Conservation (phyloP, 169 alveolate species). For the Plasmodium vinckei region DNA sequence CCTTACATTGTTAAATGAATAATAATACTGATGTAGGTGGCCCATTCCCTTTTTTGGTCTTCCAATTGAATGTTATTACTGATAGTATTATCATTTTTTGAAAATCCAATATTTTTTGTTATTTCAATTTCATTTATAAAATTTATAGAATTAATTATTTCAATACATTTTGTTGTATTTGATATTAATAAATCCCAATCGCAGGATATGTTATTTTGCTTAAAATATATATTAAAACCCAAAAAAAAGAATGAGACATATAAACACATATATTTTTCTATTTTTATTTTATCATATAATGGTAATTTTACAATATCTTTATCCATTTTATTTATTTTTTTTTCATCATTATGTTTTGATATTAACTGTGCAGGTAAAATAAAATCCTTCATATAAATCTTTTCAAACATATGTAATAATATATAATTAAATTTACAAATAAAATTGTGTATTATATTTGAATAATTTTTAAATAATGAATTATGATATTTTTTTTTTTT, state of each 20-base stretch:
- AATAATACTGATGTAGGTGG: not conserved
- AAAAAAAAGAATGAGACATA: constrained; percentile 61
- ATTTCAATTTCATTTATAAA: constrained; percentile 72
- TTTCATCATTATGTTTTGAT: constrained; percentile 19
- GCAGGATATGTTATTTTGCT: constrained; percentile 4
- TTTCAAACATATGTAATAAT: constrained; percentile 25
- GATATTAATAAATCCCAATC: constrained; percentile 41
- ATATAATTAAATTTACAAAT: constrained; percentile 35
- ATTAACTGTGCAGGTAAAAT: constrained; percentile 34
- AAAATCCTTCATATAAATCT: constrained; percentile 9
- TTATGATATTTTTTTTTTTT: constrained; percentile 62
- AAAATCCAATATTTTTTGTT: constrained; percentile 2
- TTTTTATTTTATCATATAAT: constrained; percentile 9
- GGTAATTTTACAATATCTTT: not conserved
- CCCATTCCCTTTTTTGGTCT: not conserved
- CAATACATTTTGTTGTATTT: constrained; percentile 23
- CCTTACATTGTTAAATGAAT: constrained; percentile 9
- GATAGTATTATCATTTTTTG: not conserved
- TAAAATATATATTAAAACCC: constrained; percentile 4
- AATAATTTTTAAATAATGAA: constrained; percentile 16
- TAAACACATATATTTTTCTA: constrained; percentile 18
- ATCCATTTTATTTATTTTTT: constrained; percentile 4
- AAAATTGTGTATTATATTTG: constrained; percentile 24
- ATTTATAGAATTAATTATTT: constrained; percentile 30
- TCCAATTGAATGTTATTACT: not conserved